A percentile compares a stretch with the other conserved stretches of the same genome.
phyloP scores from a whole-genome alignment of 2,329 filamentous ascomycete genomes.

The Boeremia exigua region DNA sequence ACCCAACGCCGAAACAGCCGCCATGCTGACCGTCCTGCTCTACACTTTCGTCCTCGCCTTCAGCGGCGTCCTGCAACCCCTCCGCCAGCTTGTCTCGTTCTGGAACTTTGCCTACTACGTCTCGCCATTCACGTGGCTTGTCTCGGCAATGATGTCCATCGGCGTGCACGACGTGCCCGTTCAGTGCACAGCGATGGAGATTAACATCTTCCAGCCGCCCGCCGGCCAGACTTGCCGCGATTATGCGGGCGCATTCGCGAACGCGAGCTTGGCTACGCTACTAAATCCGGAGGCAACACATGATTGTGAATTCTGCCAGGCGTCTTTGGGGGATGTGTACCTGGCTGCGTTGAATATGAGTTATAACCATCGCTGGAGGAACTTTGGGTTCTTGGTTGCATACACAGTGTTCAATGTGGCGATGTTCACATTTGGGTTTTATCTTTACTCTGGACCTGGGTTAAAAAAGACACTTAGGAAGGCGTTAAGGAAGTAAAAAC shows the following conservation, averaged over 20 bases:
- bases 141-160: conserved; percentile 72
- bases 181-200: conserved; percentile 72
- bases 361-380: conserved; percentile 52
- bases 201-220: conserved; percentile 69
- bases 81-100: conserved; percentile 70
- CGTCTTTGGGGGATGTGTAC: conserved; percentile 50
- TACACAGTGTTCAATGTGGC: conserved; percentile 51
- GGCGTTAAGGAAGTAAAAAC: no score
- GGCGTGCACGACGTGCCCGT: conserved; percentile 72
- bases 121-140: conserved; percentile 82
- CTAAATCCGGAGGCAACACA: conserved; percentile 38
- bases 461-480: background rate
- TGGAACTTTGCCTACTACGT: conserved; percentile 87
- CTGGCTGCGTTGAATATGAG: conserved; percentile 46
- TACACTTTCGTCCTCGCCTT: conserved; percentile 65
- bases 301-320: conserved; percentile 51
- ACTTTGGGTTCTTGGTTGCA: conserved; percentile 53
- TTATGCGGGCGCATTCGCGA: conserved; percentile 48
- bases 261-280: conserved; percentile 46
- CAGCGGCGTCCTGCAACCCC: conserved; percentile 71
- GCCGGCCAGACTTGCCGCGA: conserved; percentile 50
- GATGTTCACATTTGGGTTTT: conserved; percentile 19
- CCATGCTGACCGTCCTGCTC: conserved; percentile 64
- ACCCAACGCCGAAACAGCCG: conserved; percentile 64
- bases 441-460: background rate